Base-by-base conservation (phyloP, 1,284 basidiomycete species). In the Irpex sp. region DNA sequence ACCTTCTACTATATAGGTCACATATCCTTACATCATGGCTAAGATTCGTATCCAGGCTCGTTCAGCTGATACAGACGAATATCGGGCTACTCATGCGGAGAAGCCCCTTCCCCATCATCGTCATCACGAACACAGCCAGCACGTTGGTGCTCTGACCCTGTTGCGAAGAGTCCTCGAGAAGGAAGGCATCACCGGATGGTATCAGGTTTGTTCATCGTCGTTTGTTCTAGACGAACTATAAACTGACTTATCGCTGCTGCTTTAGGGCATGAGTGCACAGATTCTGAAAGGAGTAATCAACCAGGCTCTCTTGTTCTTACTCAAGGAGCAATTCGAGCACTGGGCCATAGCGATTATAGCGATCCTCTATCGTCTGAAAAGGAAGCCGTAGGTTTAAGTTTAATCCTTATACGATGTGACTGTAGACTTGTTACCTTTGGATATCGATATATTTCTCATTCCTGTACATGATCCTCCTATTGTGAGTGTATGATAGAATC, bases 21-120 rank as follows among this genome's bases (percentile, higher is more conserved):
- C 93, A 6, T 95, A 95, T 71, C 93, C 93, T 2, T 95, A 95
- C 71, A 95, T 95, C 68, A 93, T 97, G 92, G 95, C 97, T 62
- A 99, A 99, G 83, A 94, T 98, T 49, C 88, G 97, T 54, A 91
- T 99, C 35, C 97, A 99, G 78, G 94, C 97, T 21, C 83, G 88
- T 26, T 82, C 82, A 49, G 82, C 83, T 9, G 83, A 86, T 65
- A 70, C 67, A 5, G 83, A 86, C 43, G 84, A 83, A 15, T 82
- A 78, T 17, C 68, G 68, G n/a, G 77, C 78, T 57, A 74, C 79
- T 36, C 75, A 78, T 61, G 72, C 76, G 59, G 66, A 71, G 8
- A 68, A 72, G 21, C 76, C 79, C 61, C 68, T 65, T 60, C 72
- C 71, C 61, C 79, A 77, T 66, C 81, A 77, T 61, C 69, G 65